Evolutionary conservation across 2,329 filamentous ascomycete species (phyloP).

Genomic region (Leptographium radiaticola): DNA sequence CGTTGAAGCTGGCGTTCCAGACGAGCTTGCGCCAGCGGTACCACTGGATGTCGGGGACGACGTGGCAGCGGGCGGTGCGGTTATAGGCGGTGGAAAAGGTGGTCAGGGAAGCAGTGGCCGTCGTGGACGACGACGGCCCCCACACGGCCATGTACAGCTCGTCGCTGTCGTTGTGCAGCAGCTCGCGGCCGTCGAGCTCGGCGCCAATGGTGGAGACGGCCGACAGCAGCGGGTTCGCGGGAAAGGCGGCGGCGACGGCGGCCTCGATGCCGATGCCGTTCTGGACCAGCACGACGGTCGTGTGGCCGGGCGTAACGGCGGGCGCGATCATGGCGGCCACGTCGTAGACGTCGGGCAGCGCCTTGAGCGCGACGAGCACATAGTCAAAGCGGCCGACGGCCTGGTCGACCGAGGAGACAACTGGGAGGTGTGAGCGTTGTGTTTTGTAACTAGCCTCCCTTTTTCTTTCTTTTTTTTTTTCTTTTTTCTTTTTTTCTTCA

Average conservation of each 20-base stretch:
- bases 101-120: neutral
- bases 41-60: neutral
- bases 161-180: slow-evolving; percentile 3
- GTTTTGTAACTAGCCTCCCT: too few species aligned
- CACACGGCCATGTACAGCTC: neutral
- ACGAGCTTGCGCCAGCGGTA: slow-evolving; percentile 5
- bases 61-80: neutral
- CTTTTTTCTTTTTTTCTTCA: too few species aligned
- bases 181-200: neutral
- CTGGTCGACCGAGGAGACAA: neutral
- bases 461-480: too few species aligned
- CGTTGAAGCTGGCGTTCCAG: slow-evolving; percentile 3
- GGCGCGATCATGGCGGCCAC: neutral
- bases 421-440: too few species aligned
- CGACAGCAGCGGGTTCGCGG: slow-evolving; percentile 1
- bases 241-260: neutral
- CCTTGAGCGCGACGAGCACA: slow-evolving; percentile 3
- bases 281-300: slow-evolving; percentile 4
- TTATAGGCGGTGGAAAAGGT: neutral
- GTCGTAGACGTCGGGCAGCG: slow-evolving; percentile 1
- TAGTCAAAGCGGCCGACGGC: slow-evolving; percentile 1
- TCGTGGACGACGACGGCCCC: neutral
- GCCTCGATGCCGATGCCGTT: slow-evolving; percentile 6
- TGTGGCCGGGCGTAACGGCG: neutral
- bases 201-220: slow-evolving; percentile 1